Percentiles rank a stretch among this genome's conserved stretches.
These are phyloP conservation scores for Lablab purpureus DNA, from an alignment of 306 rosid genomes.

Conservation along the genomic window DNA sequence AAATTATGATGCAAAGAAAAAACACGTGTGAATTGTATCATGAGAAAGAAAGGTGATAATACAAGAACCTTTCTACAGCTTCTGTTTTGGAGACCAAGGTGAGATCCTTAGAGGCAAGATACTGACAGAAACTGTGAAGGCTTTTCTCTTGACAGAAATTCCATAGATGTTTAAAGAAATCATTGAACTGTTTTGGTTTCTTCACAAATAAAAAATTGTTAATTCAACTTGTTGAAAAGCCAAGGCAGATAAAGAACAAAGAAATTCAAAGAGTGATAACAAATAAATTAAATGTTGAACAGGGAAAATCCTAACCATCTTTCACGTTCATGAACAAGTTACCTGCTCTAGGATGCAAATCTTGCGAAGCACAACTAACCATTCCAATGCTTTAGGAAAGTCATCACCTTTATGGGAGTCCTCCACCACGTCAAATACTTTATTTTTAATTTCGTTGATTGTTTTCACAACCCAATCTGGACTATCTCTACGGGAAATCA, in stretches of 20 bases:
- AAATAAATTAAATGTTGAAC: not conserved
- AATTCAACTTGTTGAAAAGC: conserved; percentile 29
- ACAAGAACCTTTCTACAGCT: conserved; percentile 79
- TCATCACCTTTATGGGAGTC: conserved; percentile 72
- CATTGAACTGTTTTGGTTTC: conserved; percentile 92
- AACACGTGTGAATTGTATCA: conserved; percentile 5
- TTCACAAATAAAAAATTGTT: conserved; percentile 39
- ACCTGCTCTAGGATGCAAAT: conserved; percentile 89
- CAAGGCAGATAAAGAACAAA: conserved; percentile 23
- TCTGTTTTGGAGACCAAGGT: conserved; percentile 75
- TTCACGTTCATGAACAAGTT: not conserved
- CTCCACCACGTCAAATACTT: conserved; percentile 68
- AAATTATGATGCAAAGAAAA: conserved; percentile 27
- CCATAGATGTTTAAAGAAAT: conserved; percentile 66
- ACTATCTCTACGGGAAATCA: conserved; percentile 74
- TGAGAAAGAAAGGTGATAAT: not conserved
- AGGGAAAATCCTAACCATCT: not conserved
- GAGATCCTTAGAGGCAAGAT: conserved; percentile 66
- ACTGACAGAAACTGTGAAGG: conserved; percentile 64
- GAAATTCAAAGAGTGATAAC: not conserved
- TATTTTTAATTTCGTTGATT: conserved; percentile 67
- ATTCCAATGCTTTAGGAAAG: conserved; percentile 65
- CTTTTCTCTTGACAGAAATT: conserved; percentile 64
- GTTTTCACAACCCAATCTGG: conserved; percentile 81
- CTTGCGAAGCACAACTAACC: conserved; percentile 75